Percentiles rank a stretch among this genome's conserved stretches.
phyloP scores from a whole-genome alignment of 768 basidiomycete species.

The Leccinum boreale region DNA sequence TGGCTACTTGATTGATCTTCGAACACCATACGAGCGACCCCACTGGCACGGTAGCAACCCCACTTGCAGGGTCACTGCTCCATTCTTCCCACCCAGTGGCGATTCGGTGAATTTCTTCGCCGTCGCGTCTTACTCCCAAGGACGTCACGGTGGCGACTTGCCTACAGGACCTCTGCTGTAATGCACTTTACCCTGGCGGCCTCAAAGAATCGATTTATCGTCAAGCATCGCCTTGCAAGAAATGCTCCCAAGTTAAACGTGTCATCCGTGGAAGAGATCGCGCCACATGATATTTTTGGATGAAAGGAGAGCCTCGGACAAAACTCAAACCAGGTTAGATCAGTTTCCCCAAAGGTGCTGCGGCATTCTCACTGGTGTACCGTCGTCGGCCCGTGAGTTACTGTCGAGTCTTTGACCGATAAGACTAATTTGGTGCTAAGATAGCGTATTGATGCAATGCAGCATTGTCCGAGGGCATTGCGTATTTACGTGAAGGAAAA shows the following conservation, averaged over 20 bases:
- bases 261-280: background rate
- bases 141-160: background rate
- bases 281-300: background rate
- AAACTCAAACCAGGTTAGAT: background rate
- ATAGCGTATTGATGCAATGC: constrained; percentile 28
- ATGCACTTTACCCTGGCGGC: background rate
- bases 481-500: background rate
- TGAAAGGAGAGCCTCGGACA: background rate
- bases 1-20: too few species aligned
- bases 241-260: constrained; percentile 2
- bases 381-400: constrained; percentile 21
- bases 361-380: constrained; percentile 19
- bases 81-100: background rate
- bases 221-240: background rate
- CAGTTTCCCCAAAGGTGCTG: constrained; percentile 29
- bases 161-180: background rate
- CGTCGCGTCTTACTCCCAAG: background rate
- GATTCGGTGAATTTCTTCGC: background rate
- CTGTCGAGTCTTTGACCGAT: background rate
- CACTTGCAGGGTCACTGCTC: background rate
- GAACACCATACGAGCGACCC: background rate
- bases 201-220: background rate
- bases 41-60: background rate
- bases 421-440: background rate
- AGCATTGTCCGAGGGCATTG: background rate